Evolutionary conservation across 1,139 yeast species (phyloP).

Genomic region (Pneumocystis carinii): DNA sequence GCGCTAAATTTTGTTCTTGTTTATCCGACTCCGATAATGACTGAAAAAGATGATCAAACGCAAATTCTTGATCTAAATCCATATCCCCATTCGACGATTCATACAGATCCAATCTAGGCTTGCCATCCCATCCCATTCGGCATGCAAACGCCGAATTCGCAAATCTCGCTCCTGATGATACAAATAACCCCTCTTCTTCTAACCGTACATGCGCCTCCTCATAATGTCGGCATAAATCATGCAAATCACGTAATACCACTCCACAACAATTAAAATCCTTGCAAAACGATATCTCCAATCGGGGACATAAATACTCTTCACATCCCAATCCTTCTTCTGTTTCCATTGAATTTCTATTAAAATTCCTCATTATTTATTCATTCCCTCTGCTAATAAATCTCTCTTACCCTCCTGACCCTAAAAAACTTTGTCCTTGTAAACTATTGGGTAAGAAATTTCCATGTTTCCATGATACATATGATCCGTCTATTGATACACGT

Average conservation of each 20-base stretch:
- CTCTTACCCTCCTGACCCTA: not conserved
- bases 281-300: slow-evolving; percentile 88
- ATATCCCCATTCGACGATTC: not conserved
- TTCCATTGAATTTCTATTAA: not conserved
- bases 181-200: slow-evolving; percentile 16
- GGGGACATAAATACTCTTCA: slow-evolving; percentile 31
- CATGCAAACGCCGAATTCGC: not conserved
- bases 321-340: not conserved
- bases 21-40: not conserved
- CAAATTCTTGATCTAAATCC: not conserved
- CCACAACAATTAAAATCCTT: slow-evolving; percentile 96
- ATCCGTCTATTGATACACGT: not conserved
- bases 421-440: not conserved
- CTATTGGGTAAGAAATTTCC: not conserved
- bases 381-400: too few species aligned
- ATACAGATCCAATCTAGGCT: not conserved
- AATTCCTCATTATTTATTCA: not conserved
- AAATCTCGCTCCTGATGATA: slow-evolving; percentile 10
- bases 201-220: slow-evolving; percentile 84
- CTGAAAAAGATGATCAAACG: not conserved
- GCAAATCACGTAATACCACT: slow-evolving; percentile 74
- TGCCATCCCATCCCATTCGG: not conserved
- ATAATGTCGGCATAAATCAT: slow-evolving; percentile 82
- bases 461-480: not conserved
- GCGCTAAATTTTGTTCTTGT: not conserved